phyloP scores from a whole-genome alignment of 352 stramenopile species.

The Pythium myriotylum region DNA sequence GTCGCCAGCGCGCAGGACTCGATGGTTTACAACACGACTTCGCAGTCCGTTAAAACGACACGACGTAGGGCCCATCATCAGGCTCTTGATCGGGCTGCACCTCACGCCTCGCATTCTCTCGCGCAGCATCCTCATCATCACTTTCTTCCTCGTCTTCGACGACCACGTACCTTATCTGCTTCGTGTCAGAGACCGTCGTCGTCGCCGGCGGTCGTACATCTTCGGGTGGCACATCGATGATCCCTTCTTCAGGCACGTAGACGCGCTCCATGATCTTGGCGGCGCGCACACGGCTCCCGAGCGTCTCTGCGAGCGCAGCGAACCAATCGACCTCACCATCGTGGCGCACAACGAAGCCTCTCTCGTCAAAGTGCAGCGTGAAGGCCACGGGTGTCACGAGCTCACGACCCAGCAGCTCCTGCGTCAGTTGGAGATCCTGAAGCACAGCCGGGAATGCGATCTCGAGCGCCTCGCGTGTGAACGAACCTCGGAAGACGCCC shows the following conservation, averaged over 20 bases:
- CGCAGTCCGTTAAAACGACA: background rate
- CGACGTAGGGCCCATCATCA: background rate
- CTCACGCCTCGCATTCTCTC: background rate
- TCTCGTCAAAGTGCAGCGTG: constrained; percentile 12
- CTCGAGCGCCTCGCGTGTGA: constrained; percentile 13
- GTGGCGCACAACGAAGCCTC: constrained; percentile 7
- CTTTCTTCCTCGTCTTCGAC: background rate
- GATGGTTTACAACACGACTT: background rate
- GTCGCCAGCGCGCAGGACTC: too few relatives aligned
- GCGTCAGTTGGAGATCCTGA: constrained; percentile 3
- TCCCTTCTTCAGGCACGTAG: constrained; percentile 9
- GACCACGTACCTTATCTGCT: background rate
- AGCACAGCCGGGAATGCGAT: constrained; percentile 16
- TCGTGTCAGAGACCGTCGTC: background rate
- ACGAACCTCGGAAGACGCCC: constrained; percentile 10
- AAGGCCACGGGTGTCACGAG: constrained; percentile 11
- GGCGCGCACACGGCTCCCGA: background rate
- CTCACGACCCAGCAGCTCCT: constrained; percentile 10
- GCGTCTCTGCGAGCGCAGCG: background rate
- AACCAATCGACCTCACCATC: constrained; percentile 19
- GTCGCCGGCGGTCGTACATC: background rate
- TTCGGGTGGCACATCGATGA: constrained; percentile 1
- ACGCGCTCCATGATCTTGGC: constrained; percentile 19
- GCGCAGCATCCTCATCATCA: background rate
- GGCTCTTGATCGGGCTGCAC: background rate